Evolutionary conservation across 495 filamentous ascomycete species (phyloP), one percentile per base, ranked within the genome.

Genomic region (Hypoxylon fragiforme): DNA sequence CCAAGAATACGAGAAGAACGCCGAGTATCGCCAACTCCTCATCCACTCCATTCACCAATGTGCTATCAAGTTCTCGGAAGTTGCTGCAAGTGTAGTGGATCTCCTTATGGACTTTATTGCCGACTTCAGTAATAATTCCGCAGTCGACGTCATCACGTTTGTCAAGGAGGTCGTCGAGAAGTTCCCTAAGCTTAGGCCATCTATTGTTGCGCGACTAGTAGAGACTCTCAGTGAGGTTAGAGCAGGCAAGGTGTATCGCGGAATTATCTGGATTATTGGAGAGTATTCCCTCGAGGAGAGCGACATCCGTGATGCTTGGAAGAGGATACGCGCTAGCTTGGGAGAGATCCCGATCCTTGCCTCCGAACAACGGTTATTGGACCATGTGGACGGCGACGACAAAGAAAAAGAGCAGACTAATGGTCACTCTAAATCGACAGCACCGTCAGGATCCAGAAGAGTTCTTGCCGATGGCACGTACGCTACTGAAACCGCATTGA

Each of bases 161-260:
- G 92, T 97, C 38, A 99, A 99, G 71, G 95, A 99, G 66, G 95
- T 99, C 5, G 95, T 97, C 3, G 95, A 99, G 76, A 96, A 94
- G 67, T 99, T 97, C 79, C 92, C 95, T 14, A 83, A 90, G 50
- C 79, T 99, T 40, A 85, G 95, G 34, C 79, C 84, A 13, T 85
- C 89, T 1, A 96, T 99, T 60, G 85, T 97, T 3, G 82, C 88
- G 55, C 85, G 92, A 36, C 77, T 99, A 31, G 94, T 97, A 11
- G 86, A 88, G 0, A 97, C 94, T 18, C 76, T 99, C 60, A 88
- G 84, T 64, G 94, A 97, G 70, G 95, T 97, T 16, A 85, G 95
- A 28, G 91, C 95, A 53, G 95, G 95, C 28, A 99, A 97, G 75
- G 92, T 99, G 40, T 97, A 97, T 63, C 86, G 95, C 28, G 92